phyloP scores from a whole-genome alignment of 1,139 yeast genomes.

The Candida labiduridarum region DNA sequence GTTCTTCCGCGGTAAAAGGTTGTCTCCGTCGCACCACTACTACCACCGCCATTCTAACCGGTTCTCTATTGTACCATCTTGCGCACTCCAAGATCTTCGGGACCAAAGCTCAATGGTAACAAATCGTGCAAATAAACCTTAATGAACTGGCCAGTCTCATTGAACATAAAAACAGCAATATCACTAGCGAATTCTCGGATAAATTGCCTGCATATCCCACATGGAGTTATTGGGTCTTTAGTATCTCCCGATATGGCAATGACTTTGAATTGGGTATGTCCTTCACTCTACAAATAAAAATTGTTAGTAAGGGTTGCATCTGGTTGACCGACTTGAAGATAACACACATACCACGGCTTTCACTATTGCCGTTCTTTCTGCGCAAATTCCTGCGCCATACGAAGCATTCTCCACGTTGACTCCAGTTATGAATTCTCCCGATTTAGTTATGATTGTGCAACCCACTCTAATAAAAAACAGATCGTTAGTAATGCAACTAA shows the following conservation, averaged over 20 bases:
- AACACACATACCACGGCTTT: conserved; percentile 54
- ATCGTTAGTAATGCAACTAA: conserved; percentile 18
- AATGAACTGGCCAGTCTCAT: conserved; percentile 47
- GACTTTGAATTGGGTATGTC: conserved; percentile 52
- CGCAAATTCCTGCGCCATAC: conserved; percentile 87
- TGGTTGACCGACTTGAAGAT: neutral
- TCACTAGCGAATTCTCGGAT: conserved; percentile 70
- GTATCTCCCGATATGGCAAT: conserved; percentile 75
- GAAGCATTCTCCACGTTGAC: conserved; percentile 94
- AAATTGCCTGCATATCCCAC: conserved; percentile 93
- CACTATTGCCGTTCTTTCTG: conserved; percentile 80
- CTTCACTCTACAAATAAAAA: conserved; percentile 31
- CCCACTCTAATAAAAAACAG: conserved; percentile 63
- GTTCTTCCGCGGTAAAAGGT: neutral
- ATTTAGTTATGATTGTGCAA: conserved; percentile 61
- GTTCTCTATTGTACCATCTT: neutral
- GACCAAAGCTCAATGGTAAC: conserved; percentile 86
- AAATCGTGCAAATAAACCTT: conserved; percentile 57
- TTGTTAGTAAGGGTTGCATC: conserved; percentile 6
- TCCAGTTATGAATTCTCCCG: conserved; percentile 59
- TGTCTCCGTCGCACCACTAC: no score
- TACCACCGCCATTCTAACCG: no score
- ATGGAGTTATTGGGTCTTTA: conserved; percentile 69
- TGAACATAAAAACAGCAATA: conserved; percentile 64
- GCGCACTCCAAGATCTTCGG: conserved; percentile 52